Base-by-base conservation (phyloP, 2,329 filamentous ascomycete species). In the Hypoxylon rubiginosum region DNA sequence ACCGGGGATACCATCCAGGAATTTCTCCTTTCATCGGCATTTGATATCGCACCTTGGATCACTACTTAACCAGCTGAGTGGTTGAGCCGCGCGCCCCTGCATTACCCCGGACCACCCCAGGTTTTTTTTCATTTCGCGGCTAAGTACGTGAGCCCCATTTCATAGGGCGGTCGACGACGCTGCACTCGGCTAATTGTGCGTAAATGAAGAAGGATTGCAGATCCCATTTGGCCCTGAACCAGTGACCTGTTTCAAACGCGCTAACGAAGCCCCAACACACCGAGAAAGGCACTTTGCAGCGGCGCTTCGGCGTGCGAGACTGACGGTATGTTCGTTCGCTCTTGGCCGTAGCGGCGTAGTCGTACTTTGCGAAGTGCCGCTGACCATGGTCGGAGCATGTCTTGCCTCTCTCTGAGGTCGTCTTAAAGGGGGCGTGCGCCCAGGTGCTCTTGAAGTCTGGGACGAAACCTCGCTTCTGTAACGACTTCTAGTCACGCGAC, bases 111-210 rank as follows among this genome's bases (percentile, higher is more conserved):
- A 7, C 36, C 8, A 53, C 17, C 66, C 66, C 66, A 64, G 66
- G 56, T n/a, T n/a, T 67, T 70, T 69, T 34, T 60, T 60, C 60
- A 55, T 60, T 51, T 69, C 63, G 60, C 68, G 68, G 68, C 68
- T 71, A 71, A 71, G 66, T 71, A 62, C 30, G 59, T 19, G 56
- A 54, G 26, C 48, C 58, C 46, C 32, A 51, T 54, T 45, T 48
- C 53, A 39, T 46, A 61, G 34, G 62, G 34, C 50, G 34, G 57
- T 24, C 51, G 41, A 55, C 60, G 57, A 62, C 24, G 49, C 45
- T 19, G 46, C 52, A 56, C 56, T 57, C 66, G 68, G 68, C 63
- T 71, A 71, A 71, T 71, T 65, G 28, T 32, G 24, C 26, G n/a
- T 39, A 64, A 61, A 67, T 67, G 55, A 62, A 63, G 39, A 52